Conservation (phyloP, 768 basidiomycete genomes). For the Collybiopsis luxurians region DNA sequence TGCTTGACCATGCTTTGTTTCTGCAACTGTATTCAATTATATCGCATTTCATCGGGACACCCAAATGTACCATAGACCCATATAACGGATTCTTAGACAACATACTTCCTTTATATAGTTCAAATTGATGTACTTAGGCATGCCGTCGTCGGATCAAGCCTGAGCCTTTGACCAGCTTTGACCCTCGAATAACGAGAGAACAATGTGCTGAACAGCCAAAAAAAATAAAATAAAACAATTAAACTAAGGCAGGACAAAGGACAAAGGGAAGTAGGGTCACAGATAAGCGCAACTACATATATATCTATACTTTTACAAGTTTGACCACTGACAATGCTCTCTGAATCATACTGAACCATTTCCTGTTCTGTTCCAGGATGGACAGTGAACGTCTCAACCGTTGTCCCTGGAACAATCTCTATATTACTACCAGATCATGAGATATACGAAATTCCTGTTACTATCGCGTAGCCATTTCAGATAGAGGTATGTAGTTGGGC, state of each 20-base stretch:
- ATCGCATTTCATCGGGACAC: not conserved
- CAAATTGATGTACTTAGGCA: no score
- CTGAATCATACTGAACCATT: not conserved
- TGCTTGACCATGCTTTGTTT: no score
- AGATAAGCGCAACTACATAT: no score
- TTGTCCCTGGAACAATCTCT: not conserved
- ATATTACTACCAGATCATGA: not conserved
- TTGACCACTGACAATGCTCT: not conserved
- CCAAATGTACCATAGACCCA: not conserved
- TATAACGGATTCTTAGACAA: no score
- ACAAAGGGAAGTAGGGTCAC: no score
- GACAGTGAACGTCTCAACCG: not conserved
- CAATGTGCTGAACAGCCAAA: no score
- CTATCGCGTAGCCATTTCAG: not conserved
- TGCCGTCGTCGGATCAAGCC: not conserved
- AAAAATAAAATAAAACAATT: no score
- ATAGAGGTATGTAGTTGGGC: not conserved
- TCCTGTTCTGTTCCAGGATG: not conserved
- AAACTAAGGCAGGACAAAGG: not conserved
- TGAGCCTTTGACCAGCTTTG: no score
- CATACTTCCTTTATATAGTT: no score
- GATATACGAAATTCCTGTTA: not conserved
- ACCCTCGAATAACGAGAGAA: no score
- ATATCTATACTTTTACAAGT: no score
- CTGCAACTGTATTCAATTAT: no score